Percentiles rank a stretch among this genome's conserved stretches.
Conservation (phyloP, 2,329 filamentous ascomycete species). For the Ilyonectria mors-panacis region DNA sequence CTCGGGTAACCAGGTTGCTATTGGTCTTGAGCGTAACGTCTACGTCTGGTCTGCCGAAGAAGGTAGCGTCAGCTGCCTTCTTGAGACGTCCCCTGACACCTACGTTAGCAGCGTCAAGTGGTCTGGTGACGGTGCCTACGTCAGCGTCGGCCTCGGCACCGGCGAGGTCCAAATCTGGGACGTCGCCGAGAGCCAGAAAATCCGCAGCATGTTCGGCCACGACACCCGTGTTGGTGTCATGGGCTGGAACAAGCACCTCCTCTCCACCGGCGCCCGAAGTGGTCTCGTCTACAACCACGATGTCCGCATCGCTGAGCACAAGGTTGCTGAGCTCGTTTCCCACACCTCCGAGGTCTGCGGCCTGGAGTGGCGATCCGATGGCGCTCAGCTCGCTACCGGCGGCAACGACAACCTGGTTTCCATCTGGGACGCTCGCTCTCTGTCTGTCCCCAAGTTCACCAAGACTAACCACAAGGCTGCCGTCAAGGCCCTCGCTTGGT, state of each 20-base stretch:
- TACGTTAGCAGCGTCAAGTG: constrained; percentile 99
- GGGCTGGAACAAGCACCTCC: constrained; percentile 99
- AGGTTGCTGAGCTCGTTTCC: constrained; percentile 95
- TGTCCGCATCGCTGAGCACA: constrained; percentile 97
- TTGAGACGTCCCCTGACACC: constrained; percentile 91
- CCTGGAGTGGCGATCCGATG: constrained; percentile 97
- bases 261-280: constrained; percentile 94
- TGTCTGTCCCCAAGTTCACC: constrained; percentile 96
- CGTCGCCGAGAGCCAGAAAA: constrained; percentile 92
- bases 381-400: constrained; percentile 95
- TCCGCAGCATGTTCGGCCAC: constrained; percentile 98
- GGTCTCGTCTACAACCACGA: constrained; percentile 99
- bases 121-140: constrained; percentile 97
- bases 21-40: constrained; percentile 95
- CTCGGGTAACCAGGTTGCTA: constrained; percentile 96
- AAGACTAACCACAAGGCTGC: constrained; percentile 99
- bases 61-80: constrained; percentile 87
- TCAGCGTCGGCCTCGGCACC: constrained; percentile 93
- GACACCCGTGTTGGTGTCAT: constrained; percentile 97
- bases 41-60: constrained; percentile 99
- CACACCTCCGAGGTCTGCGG: constrained; percentile 99
- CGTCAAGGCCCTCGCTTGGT: constrained; percentile 98
- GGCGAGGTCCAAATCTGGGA: constrained; percentile 99
- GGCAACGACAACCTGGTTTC: constrained; percentile 99
- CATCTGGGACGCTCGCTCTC: constrained; percentile 97